Conservation (phyloP, 2,329 filamentous ascomycete genomes). For the Xylaria sp. region DNA sequence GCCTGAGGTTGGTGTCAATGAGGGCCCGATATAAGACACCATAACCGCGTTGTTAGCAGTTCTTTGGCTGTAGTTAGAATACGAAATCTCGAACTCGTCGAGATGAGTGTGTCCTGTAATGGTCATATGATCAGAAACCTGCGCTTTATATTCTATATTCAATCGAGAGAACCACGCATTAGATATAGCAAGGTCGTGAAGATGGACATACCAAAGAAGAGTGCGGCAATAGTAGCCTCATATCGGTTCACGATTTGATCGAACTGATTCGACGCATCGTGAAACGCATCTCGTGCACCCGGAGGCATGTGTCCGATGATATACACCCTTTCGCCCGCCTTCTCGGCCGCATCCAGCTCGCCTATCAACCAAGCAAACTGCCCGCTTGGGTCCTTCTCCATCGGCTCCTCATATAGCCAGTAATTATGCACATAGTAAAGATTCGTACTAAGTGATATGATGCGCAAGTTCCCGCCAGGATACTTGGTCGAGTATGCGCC, state of each 20-base stretch:
- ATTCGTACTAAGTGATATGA: conserved; percentile 71
- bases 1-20: conserved; percentile 65
- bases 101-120: conserved; percentile 62
- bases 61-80: conserved; percentile 59
- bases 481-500: conserved; percentile 63
- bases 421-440: conserved; percentile 70
- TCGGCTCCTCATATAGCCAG: conserved; percentile 63
- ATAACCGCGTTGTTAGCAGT: conserved; percentile 58
- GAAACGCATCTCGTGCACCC: conserved; percentile 63
- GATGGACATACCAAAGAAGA: conserved; percentile 60
- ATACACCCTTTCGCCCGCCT: conserved; percentile 63
- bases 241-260: conserved; percentile 66
- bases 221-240: conserved; percentile 62
- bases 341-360: conserved; percentile 65
- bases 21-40: conserved; percentile 66
- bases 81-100: conserved; percentile 67
- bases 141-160: not conserved
- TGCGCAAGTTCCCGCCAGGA: conserved; percentile 59
- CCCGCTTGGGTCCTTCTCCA: conserved; percentile 62
- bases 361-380: conserved; percentile 65
- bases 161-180: not conserved
- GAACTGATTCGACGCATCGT: conserved; percentile 63
- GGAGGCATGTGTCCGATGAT: conserved; percentile 68
- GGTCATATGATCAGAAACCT: conserved; percentile 3
- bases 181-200: not conserved